Conservation (phyloP, 441 rosid species). For the Daphne laureola region DNA sequence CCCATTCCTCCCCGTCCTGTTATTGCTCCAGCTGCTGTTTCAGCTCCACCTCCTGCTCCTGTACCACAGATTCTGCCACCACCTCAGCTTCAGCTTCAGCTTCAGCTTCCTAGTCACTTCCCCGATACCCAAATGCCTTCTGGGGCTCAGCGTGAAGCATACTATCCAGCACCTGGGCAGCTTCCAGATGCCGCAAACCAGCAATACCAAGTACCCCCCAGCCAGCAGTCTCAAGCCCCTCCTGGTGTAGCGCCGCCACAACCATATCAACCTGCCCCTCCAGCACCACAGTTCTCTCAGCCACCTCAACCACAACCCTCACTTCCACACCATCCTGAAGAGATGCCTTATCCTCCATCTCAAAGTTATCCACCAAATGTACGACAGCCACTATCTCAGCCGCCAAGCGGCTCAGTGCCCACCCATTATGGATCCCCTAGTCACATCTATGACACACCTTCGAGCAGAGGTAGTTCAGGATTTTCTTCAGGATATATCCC, state of each 20-base stretch:
- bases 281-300: conserved; percentile 38
- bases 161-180: conserved; percentile 50
- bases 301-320: conserved; percentile 49
- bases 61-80: conserved; percentile 44
- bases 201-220: conserved; percentile 47
- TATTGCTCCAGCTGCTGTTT: conserved; percentile 26
- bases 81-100: conserved; percentile 39
- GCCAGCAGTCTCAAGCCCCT: conserved; percentile 40
- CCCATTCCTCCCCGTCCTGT: conserved; percentile 13
- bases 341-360: conserved; percentile 39
- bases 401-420: conserved; percentile 40
- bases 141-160: conserved; percentile 62
- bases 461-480: conserved; percentile 48
- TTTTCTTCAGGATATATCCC: conserved; percentile 49
- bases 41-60: conserved; percentile 24
- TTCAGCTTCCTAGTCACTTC: conserved; percentile 55
- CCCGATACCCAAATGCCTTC: conserved; percentile 33
- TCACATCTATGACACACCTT: conserved; percentile 48
- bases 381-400: conserved; percentile 46
- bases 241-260: conserved; percentile 42
- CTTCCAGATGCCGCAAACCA: conserved; percentile 46
- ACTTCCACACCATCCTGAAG: conserved; percentile 55
- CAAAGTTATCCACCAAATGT: conserved; percentile 53
- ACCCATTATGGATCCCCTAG: conserved; percentile 56
- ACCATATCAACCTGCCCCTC: conserved; percentile 43